Percentiles rank a stretch among this genome's conserved stretches.
Evolutionary conservation across 176 grass and related monocot species (phyloP).

Genomic region (Juncus inflexus): DNA sequence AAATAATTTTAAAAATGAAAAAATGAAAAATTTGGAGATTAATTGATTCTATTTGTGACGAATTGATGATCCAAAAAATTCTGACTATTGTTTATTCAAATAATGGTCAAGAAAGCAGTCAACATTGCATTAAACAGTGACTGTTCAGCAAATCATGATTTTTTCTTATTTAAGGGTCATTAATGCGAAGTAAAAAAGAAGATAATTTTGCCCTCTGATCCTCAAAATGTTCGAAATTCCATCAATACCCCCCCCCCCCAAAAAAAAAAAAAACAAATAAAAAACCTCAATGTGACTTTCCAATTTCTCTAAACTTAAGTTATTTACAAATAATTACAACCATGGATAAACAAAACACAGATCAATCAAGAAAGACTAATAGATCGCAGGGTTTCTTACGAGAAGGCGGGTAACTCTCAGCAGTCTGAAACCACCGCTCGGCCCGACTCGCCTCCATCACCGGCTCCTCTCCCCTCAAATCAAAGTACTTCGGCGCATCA

Average conservation of each 20-base stretch:
- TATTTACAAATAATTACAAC: not conserved
- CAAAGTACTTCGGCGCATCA: conserved; percentile 81
- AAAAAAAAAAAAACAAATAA: not conserved
- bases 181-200: not conserved
- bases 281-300: conserved; percentile 2
- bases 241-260: not conserved
- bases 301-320: not conserved
- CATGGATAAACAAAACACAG: not conserved
- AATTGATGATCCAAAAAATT: no score
- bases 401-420: conserved; percentile 75
- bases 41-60: no score
- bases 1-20: no score
- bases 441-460: conserved; percentile 34
- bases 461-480: conserved; percentile 57
- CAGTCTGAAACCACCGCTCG: conserved; percentile 68
- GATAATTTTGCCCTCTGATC: not conserved
- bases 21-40: no score
- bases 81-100: no score
- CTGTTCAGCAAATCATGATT: not conserved
- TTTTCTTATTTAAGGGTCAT: not conserved
- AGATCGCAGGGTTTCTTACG: conserved; percentile 38
- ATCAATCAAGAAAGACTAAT: not conserved
- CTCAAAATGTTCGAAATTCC: conserved; percentile 8
- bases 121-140: not conserved
- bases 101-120: not conserved